phyloP scores from a whole-genome alignment of 257 asterid species.

The Solanum dulcamara region DNA sequence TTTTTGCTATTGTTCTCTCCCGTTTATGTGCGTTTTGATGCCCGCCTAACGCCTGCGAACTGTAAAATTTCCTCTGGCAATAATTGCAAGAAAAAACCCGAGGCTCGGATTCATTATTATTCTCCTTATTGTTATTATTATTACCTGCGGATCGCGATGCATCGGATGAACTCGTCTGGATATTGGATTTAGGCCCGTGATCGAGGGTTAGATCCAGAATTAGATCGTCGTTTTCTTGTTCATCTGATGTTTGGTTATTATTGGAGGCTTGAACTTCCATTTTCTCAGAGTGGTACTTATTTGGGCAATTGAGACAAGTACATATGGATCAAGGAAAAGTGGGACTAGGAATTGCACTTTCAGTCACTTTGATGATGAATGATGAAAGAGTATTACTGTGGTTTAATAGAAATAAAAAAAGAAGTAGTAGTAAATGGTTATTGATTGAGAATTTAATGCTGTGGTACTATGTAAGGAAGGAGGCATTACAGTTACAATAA shows the following conservation, averaged over 20 bases:
- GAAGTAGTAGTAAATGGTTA: slow-evolving; percentile 15
- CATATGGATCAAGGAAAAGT: slow-evolving; percentile 14
- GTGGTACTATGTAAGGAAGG: slow-evolving; percentile 40
- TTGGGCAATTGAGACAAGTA: slow-evolving; percentile 6
- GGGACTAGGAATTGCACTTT: background rate
- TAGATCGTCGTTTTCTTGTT: slow-evolving; percentile 10
- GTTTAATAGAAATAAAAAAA: slow-evolving; percentile 10
- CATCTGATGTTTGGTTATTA: background rate
- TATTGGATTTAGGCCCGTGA: slow-evolving; percentile 2
- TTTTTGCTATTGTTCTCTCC: slow-evolving; percentile 70
- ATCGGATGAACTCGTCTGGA: background rate
- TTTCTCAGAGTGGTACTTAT: background rate
- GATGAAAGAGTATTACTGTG: slow-evolving; percentile 9
- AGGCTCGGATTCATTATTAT: slow-evolving; percentile 13
- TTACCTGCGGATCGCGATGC: background rate
- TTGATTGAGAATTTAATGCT: slow-evolving; percentile 32
- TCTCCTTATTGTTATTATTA: too few relatives aligned
- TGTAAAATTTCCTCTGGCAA: slow-evolving; percentile 70
- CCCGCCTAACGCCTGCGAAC: slow-evolving; percentile 95
- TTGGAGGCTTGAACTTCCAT: background rate
- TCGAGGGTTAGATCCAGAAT: slow-evolving; percentile 44
- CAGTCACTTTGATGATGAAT: background rate
- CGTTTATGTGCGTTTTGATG: slow-evolving; percentile 94
- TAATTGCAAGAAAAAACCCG: slow-evolving; percentile 80
- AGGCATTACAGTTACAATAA: slow-evolving; percentile 31